Evolutionary conservation across 371 early-diverging fungal species (phyloP), one percentile per base, ranked within the genome.

Genomic region (Zychaea mexicana): DNA sequence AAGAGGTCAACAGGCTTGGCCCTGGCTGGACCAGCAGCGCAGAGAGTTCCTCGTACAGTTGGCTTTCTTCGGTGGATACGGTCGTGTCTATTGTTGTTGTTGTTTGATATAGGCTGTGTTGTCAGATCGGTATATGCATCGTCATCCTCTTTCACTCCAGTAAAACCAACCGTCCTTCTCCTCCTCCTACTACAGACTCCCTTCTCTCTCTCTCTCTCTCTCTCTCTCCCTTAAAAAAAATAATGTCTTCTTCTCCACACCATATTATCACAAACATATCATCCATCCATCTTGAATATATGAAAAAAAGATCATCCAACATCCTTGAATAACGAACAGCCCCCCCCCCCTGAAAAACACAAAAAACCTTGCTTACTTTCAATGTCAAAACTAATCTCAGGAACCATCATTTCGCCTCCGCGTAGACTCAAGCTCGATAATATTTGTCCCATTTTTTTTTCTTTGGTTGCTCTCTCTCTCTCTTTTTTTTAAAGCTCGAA

Each of bases 311-410:
- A n/a, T n/a, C n/a, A n/a, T n/a, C n/a, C n/a, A n/a, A n/a, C n/a
- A n/a, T n/a, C n/a, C n/a, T n/a, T n/a, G n/a, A n/a, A n/a, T n/a
- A n/a, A n/a, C n/a, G n/a, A n/a, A n/a, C n/a, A n/a, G n/a, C n/a
- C n/a, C n/a, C 49, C 6, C 24, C 24, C n/a, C 49, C 17, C 49
- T 49, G 49, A n/a, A 5, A 36, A 17, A 21, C 8, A 26, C 26
- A 62, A n/a, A n/a, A n/a, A n/a, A n/a, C n/a, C n/a, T n/a, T n/a
- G n/a, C 70, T 74, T 84, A 79, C 84, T 81, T 71, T 81, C 84
- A 27, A 84, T 72, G 68, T 84, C 84, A 63, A 84, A 74, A 54
- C 64, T 66, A 28, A 80, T 68, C 65, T 84, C 84, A 69, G 82
- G 78, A 17, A 79, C 77, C 59, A 69, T 63, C 24, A 75, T 67